phyloP scores from a whole-genome alignment of 768 basidiomycete genomes.

The Lanmaoa pseudosensibilis region DNA sequence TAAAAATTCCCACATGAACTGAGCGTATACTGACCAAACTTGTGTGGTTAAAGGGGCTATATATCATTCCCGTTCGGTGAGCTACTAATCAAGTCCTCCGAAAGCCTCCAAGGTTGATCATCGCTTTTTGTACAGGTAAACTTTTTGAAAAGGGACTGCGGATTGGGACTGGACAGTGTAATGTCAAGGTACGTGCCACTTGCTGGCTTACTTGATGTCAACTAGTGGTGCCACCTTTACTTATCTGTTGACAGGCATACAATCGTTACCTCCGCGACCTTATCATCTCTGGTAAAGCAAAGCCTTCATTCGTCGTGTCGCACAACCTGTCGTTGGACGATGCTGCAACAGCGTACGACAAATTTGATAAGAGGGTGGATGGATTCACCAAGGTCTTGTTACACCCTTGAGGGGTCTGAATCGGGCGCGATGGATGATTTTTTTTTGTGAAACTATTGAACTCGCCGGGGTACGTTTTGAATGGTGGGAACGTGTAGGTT shows the following conservation, averaged over 20 bases:
- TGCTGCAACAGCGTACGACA: slow-evolving; percentile 2
- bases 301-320: slow-evolving; percentile 4
- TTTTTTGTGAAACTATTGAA: too few species aligned
- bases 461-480: not conserved
- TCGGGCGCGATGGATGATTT: too few species aligned
- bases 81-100: not conserved
- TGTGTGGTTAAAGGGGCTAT: not conserved
- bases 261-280: slow-evolving; percentile 9
- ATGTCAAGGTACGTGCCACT: not conserved
- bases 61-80: slow-evolving; percentile 8
- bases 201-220: not conserved
- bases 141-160: slow-evolving; percentile 2
- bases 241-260: not conserved
- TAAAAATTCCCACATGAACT: too few species aligned
- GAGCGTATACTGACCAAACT: not conserved
- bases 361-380: slow-evolving; percentile 9
- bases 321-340: slow-evolving; percentile 3
- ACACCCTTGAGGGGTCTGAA: not conserved
- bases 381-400: slow-evolving; percentile 1
- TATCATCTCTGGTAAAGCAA: slow-evolving; percentile 2
- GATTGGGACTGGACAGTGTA: not conserved
- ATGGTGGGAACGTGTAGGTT: not conserved
- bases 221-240: not conserved
- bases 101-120: not conserved
- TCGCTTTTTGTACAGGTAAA: not conserved